Conservation (phyloP, 2,329 filamentous ascomycete species). For the Neocatenulostroma microsporum region DNA sequence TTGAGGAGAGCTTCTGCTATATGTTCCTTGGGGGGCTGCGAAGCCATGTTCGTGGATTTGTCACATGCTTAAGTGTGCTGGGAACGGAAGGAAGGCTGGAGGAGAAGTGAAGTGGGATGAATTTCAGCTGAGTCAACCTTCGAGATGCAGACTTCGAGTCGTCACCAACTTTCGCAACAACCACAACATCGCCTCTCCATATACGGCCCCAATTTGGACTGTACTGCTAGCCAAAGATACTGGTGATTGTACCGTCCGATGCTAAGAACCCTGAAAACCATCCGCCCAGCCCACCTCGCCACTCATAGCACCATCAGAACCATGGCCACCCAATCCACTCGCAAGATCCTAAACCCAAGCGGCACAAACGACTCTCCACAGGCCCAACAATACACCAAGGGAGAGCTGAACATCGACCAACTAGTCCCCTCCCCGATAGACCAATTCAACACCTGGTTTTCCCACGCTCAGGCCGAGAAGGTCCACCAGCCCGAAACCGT, state of each 20-base stretch:
- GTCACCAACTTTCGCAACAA: too few relatives aligned
- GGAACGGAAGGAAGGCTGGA: too few relatives aligned
- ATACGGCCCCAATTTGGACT: too few relatives aligned
- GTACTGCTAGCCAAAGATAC: too few relatives aligned
- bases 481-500: constrained; percentile 80
- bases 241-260: too few relatives aligned
- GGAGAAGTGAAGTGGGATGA: too few relatives aligned
- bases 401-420: constrained; percentile 53
- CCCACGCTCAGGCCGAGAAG: constrained; percentile 53
- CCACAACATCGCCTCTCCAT: too few relatives aligned
- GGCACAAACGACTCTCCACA: constrained; percentile 51
- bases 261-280: too few relatives aligned
- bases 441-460: constrained; percentile 91
- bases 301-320: constrained; percentile 6
- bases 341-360: constrained; percentile 55
- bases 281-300: background rate
- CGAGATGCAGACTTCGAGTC: too few relatives aligned
- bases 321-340: constrained; percentile 24
- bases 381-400: constrained; percentile 68
- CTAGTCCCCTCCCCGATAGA: constrained; percentile 60
- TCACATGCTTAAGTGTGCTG: too few relatives aligned
- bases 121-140: too few relatives aligned
- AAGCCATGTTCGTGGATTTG: constrained; percentile 17
- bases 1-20: constrained; percentile 55
- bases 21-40: constrained; percentile 22